Percentiles rank a stretch among this genome's conserved stretches.
phyloP scores from a whole-genome alignment of 352 stramenopile species.

The Hyaloperonospora brassicae region DNA sequence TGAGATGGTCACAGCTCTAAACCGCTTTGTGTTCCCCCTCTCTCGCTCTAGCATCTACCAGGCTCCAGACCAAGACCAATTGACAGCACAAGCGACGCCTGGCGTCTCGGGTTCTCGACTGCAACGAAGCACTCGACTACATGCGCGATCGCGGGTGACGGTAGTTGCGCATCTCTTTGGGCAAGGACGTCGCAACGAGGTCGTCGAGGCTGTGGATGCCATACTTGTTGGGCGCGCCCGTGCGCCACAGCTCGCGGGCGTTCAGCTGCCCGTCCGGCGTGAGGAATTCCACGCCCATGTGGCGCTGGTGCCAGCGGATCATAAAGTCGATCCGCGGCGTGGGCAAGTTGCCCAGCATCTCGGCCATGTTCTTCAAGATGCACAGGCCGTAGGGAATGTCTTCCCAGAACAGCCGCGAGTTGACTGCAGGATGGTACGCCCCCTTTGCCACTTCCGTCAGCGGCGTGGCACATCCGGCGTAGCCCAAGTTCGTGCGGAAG shows the following conservation, averaged over 20 bases:
- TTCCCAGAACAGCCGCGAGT: slow-evolving; percentile 88
- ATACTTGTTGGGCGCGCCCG: slow-evolving; percentile 86
- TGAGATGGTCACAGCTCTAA: too few relatives aligned
- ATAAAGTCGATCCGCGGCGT: slow-evolving; percentile 90
- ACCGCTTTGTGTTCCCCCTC: too few relatives aligned
- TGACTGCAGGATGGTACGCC: slow-evolving; percentile 74
- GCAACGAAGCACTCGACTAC: slow-evolving; percentile 20
- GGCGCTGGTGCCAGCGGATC: slow-evolving; percentile 90
- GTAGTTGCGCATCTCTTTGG: slow-evolving; percentile 82
- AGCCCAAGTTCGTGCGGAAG: slow-evolving; percentile 87
- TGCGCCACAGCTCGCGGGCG: slow-evolving; percentile 80
- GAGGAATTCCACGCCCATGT: slow-evolving; percentile 86
- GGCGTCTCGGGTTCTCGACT: too few relatives aligned
- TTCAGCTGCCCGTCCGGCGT: slow-evolving; percentile 85
- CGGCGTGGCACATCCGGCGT: slow-evolving; percentile 85
- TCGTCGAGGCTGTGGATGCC: slow-evolving; percentile 87
- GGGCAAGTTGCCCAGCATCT: slow-evolving; percentile 89
- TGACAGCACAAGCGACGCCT: too few relatives aligned
- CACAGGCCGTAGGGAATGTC: slow-evolving; percentile 89
- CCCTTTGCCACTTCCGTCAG: slow-evolving; percentile 68
- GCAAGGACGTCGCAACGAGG: slow-evolving; percentile 84
- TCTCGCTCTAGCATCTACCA: too few relatives aligned
- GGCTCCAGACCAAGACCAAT: too few relatives aligned
- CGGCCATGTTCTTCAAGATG: slow-evolving; percentile 91
- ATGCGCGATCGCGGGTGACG: slow-evolving; percentile 84